Percentiles rank a stretch among this genome's conserved stretches.
Evolutionary conservation across 108 stramenopile genomes (phyloP).

Genomic region (Cyclotella baltica): DNA sequence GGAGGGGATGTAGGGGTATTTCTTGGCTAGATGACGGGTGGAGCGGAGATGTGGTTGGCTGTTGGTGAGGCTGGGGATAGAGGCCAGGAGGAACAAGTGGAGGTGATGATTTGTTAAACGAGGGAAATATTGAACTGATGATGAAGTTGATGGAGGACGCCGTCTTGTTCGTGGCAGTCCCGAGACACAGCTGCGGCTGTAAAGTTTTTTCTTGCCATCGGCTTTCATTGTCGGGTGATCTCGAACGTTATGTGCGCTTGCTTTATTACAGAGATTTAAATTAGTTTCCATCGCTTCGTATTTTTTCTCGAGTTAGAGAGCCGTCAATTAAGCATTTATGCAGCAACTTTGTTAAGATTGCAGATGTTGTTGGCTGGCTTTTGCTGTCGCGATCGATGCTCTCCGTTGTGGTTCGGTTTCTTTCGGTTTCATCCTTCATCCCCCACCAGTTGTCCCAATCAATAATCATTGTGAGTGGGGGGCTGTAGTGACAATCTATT

Average conservation of each 20-base stretch:
- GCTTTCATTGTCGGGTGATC: background rate
- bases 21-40: background rate
- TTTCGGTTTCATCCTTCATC: too few relatives aligned
- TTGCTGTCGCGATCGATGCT: too few relatives aligned
- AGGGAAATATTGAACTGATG: background rate
- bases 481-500: too few relatives aligned
- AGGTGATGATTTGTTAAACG: background rate
- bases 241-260: background rate
- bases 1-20: conserved; percentile 19
- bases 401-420: too few relatives aligned
- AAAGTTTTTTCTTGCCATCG: background rate
- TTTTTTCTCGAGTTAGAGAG: too few relatives aligned
- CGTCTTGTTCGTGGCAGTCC: conserved; percentile 1
- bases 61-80: background rate
- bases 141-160: background rate
- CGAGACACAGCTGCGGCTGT: conserved; percentile 5
- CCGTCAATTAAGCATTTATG: too few relatives aligned
- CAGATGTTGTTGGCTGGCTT: too few relatives aligned
- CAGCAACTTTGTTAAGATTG: too few relatives aligned
- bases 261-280: background rate
- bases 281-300: too few relatives aligned
- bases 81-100: background rate
- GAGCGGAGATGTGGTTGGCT: background rate
- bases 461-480: too few relatives aligned
- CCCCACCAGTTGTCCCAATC: too few relatives aligned